Evolutionary conservation across 2,329 filamentous ascomycete genomes (phyloP).

Genomic region (Sclerotinia borealis): DNA sequence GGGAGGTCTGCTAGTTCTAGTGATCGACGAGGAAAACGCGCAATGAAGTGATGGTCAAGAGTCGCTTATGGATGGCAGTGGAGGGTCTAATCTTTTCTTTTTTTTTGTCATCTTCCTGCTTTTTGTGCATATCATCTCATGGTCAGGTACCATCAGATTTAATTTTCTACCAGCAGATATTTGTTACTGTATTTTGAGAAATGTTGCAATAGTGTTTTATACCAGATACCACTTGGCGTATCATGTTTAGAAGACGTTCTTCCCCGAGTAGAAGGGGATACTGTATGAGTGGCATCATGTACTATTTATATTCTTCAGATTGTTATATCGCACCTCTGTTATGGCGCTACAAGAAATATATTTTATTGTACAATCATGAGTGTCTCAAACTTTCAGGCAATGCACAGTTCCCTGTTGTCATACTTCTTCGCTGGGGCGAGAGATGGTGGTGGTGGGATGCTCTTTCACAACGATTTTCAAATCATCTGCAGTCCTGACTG

Average conservation of each 20-base stretch:
- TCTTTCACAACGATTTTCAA: background rate
- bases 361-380: background rate
- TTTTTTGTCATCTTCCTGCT: background rate
- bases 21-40: slow-evolving; percentile 24
- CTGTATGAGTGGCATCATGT: background rate
- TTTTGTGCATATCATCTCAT: slow-evolving; percentile 9
- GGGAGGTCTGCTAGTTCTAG: slow-evolving; percentile 20
- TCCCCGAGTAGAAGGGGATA: background rate
- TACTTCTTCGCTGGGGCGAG: background rate
- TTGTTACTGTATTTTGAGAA: background rate
- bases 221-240: slow-evolving; percentile 6
- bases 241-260: slow-evolving; percentile 3
- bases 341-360: background rate
- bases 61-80: background rate
- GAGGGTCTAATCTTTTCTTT: background rate
- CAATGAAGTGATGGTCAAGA: slow-evolving; percentile 26
- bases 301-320: slow-evolving; percentile 3
- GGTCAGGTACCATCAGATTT: slow-evolving; percentile 11
- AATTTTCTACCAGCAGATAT: background rate
- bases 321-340: background rate
- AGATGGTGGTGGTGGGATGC: too few species aligned
- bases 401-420: background rate
- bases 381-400: background rate
- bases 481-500: slow-evolving; percentile 22
- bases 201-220: slow-evolving; percentile 6